Conservation (phyloP, 2,329 filamentous ascomycete genomes). For the Trichoderma simmonsii region DNA sequence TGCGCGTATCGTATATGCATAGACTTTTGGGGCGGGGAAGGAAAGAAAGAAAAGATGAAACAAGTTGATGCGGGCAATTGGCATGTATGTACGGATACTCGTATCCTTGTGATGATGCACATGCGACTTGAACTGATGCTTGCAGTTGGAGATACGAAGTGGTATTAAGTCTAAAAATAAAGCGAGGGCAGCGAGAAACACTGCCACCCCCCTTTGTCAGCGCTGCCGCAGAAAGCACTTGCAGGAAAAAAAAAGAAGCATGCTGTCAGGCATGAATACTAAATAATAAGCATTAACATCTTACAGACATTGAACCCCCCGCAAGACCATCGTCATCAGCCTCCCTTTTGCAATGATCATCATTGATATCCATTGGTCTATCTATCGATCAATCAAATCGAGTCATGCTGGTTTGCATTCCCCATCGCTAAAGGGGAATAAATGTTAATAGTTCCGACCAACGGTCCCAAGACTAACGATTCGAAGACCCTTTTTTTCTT, state of each 20-base stretch:
- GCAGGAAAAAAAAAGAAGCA: background rate
- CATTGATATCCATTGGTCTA: background rate
- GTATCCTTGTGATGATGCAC: background rate
- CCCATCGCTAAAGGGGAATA: background rate
- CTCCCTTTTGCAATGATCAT: background rate
- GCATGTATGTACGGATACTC: background rate
- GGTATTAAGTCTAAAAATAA: background rate
- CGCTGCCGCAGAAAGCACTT: background rate
- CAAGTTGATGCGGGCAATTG: background rate
- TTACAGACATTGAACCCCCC: background rate
- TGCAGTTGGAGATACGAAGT: background rate
- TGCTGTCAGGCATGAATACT: background rate
- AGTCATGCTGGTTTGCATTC: background rate
- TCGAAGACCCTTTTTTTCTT: background rate
- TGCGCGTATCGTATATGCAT: background rate
- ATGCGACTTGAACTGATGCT: background rate
- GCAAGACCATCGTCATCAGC: background rate
- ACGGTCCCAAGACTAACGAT: background rate
- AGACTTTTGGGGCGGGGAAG: background rate
- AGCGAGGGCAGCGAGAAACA: background rate
- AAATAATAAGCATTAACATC: background rate
- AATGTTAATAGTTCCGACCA: background rate
- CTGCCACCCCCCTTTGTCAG: constrained; percentile 13
- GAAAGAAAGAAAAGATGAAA: background rate
- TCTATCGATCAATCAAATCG: background rate